Conservation (phyloP, 2,329 filamentous ascomycete genomes). For the Paraphoma sp. region DNA sequence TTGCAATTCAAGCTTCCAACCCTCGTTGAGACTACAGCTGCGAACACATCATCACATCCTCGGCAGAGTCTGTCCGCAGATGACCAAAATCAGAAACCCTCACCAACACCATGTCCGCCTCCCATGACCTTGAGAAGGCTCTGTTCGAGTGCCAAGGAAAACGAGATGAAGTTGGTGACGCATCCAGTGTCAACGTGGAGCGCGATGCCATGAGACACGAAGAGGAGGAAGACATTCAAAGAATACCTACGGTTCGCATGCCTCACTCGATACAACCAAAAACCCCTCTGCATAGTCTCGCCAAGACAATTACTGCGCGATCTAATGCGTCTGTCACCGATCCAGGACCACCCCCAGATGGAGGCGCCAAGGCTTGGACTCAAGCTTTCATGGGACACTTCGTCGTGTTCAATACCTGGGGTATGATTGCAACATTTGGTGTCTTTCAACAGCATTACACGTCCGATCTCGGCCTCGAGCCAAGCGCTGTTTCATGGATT, state of each 20-base stretch:
- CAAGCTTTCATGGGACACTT: constrained; percentile 47
- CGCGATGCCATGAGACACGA: background rate
- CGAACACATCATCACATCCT: too few species aligned
- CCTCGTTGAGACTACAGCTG: too few species aligned
- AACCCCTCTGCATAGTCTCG: constrained; percentile 18
- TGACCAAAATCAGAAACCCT: too few species aligned
- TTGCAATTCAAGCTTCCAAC: too few species aligned
- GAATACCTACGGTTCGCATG: constrained; percentile 19
- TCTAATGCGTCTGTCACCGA: constrained; percentile 42
- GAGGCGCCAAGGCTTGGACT: constrained; percentile 47
- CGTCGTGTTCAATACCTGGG: constrained; percentile 48
- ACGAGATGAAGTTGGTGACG: constrained; percentile 8
- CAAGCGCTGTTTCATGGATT: constrained; percentile 60
- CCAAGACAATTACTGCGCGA: constrained; percentile 36
- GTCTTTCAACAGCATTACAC: constrained; percentile 48
- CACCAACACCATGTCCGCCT: constrained; percentile 1
- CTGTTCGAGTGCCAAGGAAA: background rate
- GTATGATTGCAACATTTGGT: constrained; percentile 46
- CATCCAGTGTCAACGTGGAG: constrained; percentile 5
- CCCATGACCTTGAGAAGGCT: constrained; percentile 24
- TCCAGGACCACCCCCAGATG: constrained; percentile 48
- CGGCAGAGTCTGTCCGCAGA: too few species aligned
- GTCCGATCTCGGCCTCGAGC: constrained; percentile 28
- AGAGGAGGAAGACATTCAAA: constrained; percentile 14
- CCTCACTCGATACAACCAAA: constrained; percentile 19